Base-by-base conservation (phyloP, 2,329 filamentous ascomycete genomes). In the Drechslerella stenobrocha region DNA sequence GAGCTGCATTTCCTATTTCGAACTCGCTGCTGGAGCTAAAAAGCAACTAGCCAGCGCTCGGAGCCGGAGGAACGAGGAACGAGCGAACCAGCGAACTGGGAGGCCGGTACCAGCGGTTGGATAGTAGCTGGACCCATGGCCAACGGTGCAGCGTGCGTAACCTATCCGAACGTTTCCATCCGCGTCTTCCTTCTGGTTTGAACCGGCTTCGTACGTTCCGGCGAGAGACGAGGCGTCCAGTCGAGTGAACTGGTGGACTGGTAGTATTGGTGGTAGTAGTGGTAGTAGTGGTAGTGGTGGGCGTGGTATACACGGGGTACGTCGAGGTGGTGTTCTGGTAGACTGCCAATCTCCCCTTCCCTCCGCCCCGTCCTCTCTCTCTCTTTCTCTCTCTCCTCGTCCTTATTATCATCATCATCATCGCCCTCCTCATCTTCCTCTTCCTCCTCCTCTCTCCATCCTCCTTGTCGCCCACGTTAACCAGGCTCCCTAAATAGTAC, bases 41-140 rank as follows among this genome's bases (percentile, higher is more conserved):
- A 5, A 42, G 4, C 15, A 7, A 18, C 13, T 42, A 42, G 13
- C 37, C 37, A 42, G 37, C 37, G 37, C 37, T 42, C 37, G 37
- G 37, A 42, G 37, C n/a, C 37, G 37, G 37, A 42, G 37, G 37
- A 42, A 42, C 37, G 37, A 42, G 37, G 22, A 18, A 42, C 37
- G 37, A 18, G 37, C 37, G 37, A 42, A 18, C 37, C 37, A 42
- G 37, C 37, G 18, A 42, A 42, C 37, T 13, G 9, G 37, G 37
- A 42, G 37, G 37, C 37, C 37, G 37, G 37, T 42, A 42, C 37
- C 37, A 42, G 37, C 37, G 22, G 37, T 42, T 42, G 37, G 37
- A 42, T 42, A 18, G 37, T 42, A 20, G 37, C 9, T 42, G 37
- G 37, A 42, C 22, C 37, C 37, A 42, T 42, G 37, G 37, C 4